Conservation (phyloP, 495 filamentous ascomycete genomes). For the Annulohypoxylon stygium region DNA sequence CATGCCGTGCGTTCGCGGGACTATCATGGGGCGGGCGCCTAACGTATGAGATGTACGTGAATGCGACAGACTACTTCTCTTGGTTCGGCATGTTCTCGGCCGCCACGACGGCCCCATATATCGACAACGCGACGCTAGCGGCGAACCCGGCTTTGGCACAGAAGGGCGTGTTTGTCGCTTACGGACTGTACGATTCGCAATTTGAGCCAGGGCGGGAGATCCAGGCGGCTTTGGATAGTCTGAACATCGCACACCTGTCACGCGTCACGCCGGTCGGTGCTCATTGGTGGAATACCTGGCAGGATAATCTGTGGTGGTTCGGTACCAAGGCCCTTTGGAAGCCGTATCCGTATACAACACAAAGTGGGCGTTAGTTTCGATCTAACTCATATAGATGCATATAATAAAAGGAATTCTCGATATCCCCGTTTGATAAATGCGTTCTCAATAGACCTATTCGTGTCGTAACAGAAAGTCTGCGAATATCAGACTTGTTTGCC, state of each 20-base stretch:
- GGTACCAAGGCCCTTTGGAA: conserved; percentile 53
- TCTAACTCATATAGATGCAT: neutral
- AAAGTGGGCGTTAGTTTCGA: conserved; percentile 21
- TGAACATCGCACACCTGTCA: conserved; percentile 38
- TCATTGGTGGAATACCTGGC: conserved; percentile 55
- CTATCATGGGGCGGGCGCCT: conserved; percentile 51
- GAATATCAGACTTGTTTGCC: neutral
- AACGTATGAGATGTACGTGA: conserved; percentile 54
- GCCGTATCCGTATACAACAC: conserved; percentile 38
- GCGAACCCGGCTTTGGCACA: conserved; percentile 40
- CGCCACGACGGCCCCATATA: conserved; percentile 43
- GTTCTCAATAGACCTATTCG: neutral
- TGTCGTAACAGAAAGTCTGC: neutral
- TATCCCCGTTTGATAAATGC: conserved; percentile 19
- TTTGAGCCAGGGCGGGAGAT: conserved; percentile 42
- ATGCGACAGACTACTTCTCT: conserved; percentile 51
- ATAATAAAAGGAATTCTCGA: neutral
- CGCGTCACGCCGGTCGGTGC: conserved; percentile 50
- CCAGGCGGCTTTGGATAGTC: conserved; percentile 43
- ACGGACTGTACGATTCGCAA: conserved; percentile 51
- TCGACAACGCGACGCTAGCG: conserved; percentile 34
- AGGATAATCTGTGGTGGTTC: conserved; percentile 56
- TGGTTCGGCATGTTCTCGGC: conserved; percentile 54
- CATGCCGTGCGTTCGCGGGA: conserved; percentile 52
- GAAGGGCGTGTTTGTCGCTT: conserved; percentile 52